Percentiles rank a stretch among this genome's conserved stretches.
These are phyloP conservation scores for Lipomyces chichibuensis DNA, from an alignment of 805 yeast species.

Conservation along the genomic window DNA sequence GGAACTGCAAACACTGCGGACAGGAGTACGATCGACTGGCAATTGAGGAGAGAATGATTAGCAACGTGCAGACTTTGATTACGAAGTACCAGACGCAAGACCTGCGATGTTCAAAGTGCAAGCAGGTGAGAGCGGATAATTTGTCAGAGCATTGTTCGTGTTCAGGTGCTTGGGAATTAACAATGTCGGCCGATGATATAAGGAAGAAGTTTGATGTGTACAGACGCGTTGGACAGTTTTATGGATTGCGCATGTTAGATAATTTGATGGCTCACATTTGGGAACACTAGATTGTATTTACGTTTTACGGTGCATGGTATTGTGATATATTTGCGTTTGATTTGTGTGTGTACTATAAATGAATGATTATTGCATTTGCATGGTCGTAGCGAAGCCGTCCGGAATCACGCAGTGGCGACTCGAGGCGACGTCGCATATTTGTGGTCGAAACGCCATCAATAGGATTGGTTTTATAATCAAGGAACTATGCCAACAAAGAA, in stretches of 20 bases:
- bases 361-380: neutral
- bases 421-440: neutral
- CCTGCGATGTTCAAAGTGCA: constrained; percentile 76
- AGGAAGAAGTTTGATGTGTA: constrained; percentile 54
- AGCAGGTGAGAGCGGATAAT: constrained; percentile 63
- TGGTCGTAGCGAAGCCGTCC: too few species aligned
- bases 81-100: constrained; percentile 78
- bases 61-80: constrained; percentile 58
- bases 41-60: constrained; percentile 78
- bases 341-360: neutral
- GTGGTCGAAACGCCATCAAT: too few species aligned
- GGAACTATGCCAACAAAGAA: too few species aligned
- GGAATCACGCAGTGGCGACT: neutral
- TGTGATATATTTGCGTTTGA: neutral
- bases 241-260: constrained; percentile 56
- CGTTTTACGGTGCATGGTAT: neutral
- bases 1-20: constrained; percentile 71
- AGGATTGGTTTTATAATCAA: too few species aligned
- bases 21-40: constrained; percentile 65
- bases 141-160: constrained; percentile 79
- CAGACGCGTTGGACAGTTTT: constrained; percentile 61
- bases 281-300: neutral
- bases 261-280: constrained; percentile 20
- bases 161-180: constrained; percentile 81
- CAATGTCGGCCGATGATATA: constrained; percentile 53